These are phyloP conservation scores for Diaporthe ilicicola DNA, from an alignment of 2,329 filamentous ascomycete species.

Conservation along the genomic window DNA sequence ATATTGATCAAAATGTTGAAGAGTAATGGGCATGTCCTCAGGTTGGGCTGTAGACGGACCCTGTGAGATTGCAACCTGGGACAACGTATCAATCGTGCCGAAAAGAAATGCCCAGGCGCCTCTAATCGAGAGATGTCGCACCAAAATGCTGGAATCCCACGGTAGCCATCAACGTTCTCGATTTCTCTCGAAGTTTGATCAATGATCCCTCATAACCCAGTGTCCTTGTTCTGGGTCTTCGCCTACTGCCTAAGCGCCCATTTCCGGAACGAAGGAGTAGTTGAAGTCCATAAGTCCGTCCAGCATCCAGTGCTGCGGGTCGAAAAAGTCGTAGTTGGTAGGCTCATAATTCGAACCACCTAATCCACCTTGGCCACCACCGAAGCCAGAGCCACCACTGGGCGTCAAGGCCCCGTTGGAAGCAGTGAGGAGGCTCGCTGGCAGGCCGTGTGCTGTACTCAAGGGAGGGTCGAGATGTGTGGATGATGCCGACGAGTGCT, in stretches of 20 bases:
- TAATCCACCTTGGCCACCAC: constrained; percentile 56
- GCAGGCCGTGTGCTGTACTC: constrained; percentile 58
- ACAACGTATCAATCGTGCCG: not conserved
- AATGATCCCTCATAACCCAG: not conserved
- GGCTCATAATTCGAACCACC: constrained; percentile 67
- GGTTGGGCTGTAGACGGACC: not conserved
- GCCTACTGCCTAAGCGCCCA: constrained; percentile 50
- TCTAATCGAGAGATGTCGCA: not conserved
- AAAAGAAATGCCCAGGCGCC: not conserved
- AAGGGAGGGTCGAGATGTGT: constrained; percentile 70
- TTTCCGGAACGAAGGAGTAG: constrained; percentile 52
- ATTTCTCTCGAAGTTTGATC: not conserved
- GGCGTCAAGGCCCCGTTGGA: constrained; percentile 63
- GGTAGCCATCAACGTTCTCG: constrained; percentile 1
- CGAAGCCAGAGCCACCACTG: constrained; percentile 54
- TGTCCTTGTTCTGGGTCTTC: not conserved
- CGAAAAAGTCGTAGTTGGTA: constrained; percentile 85
- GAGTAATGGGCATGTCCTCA: not conserved
- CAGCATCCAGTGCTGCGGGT: constrained; percentile 92
- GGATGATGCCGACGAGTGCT: constrained; percentile 75
- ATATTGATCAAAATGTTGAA: not conserved
- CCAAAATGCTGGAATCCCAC: not conserved
- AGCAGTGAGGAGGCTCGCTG: constrained; percentile 57
- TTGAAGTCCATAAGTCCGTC: constrained; percentile 86
- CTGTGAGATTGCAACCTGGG: not conserved